phyloP scores from a whole-genome alignment of 2,329 filamentous ascomycete genomes.

The Ophiocordyceps sinensis region DNA sequence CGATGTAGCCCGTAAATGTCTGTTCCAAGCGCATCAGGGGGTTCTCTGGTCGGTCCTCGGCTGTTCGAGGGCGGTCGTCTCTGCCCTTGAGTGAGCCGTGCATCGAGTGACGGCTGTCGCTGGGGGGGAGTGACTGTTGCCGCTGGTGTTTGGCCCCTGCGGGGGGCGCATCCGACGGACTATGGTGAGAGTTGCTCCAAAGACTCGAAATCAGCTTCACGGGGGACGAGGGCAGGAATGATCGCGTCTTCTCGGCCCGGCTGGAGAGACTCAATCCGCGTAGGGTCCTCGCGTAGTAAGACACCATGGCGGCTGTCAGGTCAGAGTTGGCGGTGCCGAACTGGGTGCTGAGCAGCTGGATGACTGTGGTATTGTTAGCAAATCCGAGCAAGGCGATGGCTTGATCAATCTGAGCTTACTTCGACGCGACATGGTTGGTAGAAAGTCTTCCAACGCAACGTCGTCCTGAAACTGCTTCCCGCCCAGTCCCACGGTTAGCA shows the following conservation, averaged over 20 bases:
- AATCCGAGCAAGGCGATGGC: background rate
- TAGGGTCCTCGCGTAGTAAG: slow-evolving; percentile 65
- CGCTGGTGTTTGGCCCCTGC: slow-evolving; percentile 24
- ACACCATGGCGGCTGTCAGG: slow-evolving; percentile 54
- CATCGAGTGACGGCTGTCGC: slow-evolving; percentile 37
- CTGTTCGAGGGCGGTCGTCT: slow-evolving; percentile 18
- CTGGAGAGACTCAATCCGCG: slow-evolving; percentile 51
- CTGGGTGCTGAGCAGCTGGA: slow-evolving; percentile 56
- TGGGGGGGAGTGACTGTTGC: slow-evolving; percentile 24
- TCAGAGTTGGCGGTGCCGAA: slow-evolving; percentile 51
- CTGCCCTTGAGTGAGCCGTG: slow-evolving; percentile 39
- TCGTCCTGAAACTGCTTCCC: slow-evolving; percentile 63
- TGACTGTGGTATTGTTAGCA: slow-evolving; percentile 38
- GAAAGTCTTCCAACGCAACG: slow-evolving; percentile 55
- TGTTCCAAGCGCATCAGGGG: slow-evolving; percentile 66
- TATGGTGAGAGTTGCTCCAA: slow-evolving; percentile 42
- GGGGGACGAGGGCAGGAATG: slow-evolving; percentile 68
- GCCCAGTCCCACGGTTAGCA: slow-evolving; percentile 47
- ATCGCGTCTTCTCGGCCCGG: slow-evolving; percentile 49
- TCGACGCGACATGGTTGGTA: slow-evolving; percentile 60
- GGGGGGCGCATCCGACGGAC: slow-evolving; percentile 9
- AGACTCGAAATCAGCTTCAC: slow-evolving; percentile 83
- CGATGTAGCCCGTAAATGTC: slow-evolving; percentile 69
- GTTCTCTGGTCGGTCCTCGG: slow-evolving; percentile 45
- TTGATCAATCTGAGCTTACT: slow-evolving; percentile 30